phyloP scores from a whole-genome alignment of 169 alveolate genomes.

The Cryptosporidium sp. region DNA sequence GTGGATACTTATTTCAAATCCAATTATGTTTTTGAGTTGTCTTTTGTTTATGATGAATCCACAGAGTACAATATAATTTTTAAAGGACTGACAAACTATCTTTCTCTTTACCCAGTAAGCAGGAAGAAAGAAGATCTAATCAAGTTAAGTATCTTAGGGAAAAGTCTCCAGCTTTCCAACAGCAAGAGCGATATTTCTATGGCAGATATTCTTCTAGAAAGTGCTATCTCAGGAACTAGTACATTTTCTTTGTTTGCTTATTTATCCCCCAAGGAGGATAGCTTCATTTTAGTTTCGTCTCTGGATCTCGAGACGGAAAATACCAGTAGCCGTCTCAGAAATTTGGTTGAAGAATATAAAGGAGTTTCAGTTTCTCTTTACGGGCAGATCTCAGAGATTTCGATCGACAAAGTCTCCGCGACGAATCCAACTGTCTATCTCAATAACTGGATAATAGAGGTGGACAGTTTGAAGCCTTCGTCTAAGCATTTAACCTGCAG shows the following conservation, averaged over 20 bases:
- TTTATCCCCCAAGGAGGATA: not conserved
- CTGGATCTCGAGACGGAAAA: slow-evolving; percentile 23
- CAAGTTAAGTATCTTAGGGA: slow-evolving; percentile 12
- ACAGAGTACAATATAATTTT: slow-evolving; percentile 20
- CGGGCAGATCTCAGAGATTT: slow-evolving; percentile 14
- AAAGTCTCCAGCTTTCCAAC: slow-evolving; percentile 5
- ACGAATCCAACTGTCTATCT: slow-evolving; percentile 23
- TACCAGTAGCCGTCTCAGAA: slow-evolving; percentile 12
- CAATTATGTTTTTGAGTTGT: slow-evolving; percentile 11
- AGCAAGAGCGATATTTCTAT: slow-evolving; percentile 7
- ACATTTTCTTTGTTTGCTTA: slow-evolving; percentile 3
- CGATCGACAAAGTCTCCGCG: not conserved
- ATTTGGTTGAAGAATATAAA: slow-evolving; percentile 15
- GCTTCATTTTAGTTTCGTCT: slow-evolving; percentile 1
- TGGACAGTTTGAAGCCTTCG: slow-evolving; percentile 20
- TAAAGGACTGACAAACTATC: not conserved
- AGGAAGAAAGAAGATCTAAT: not conserved
- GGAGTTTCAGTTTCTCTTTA: slow-evolving; percentile 32
- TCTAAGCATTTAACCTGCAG: slow-evolving; percentile 13
- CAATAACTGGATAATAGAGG: slow-evolving; percentile 36
- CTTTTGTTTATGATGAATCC: slow-evolving; percentile 18
- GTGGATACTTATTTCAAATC: slow-evolving; percentile 1
- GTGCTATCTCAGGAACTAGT: slow-evolving; percentile 2
- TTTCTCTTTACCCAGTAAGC: not conserved
- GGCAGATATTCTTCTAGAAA: slow-evolving; percentile 38